Percentiles rank a stretch among this genome's conserved stretches.
These are phyloP conservation scores for Purshia tridentata DNA, from an alignment of 306 rosid species.

Conservation along the genomic window DNA sequence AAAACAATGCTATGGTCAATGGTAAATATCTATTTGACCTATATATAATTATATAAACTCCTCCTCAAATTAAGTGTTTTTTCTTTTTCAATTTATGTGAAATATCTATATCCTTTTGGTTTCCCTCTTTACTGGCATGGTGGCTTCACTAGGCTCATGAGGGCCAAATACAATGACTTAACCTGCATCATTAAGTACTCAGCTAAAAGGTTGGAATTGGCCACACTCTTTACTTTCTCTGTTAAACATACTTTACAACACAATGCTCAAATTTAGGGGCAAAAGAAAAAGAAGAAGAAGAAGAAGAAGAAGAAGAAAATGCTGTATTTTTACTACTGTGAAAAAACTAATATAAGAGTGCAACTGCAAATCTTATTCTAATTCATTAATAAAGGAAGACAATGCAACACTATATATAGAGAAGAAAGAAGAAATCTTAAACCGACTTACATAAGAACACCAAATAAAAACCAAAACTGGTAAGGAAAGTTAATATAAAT, in stretches of 20 bases:
- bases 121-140: background rate
- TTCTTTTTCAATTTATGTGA: background rate
- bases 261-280: background rate
- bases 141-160: background rate
- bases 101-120: background rate
- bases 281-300: background rate
- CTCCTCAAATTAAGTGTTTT: background rate
- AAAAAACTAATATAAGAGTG: too few relatives aligned
- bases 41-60: background rate
- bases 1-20: conserved; percentile 30
- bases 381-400: too few relatives aligned
- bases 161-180: background rate
- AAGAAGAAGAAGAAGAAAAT: background rate
- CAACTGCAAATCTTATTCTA: too few relatives aligned
- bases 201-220: background rate
- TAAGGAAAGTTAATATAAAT: too few relatives aligned
- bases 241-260: background rate
- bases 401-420: too few relatives aligned
- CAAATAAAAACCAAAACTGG: too few relatives aligned
- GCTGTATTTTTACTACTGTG: background rate
- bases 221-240: background rate
- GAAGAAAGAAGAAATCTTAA: too few relatives aligned
- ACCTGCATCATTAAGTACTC: background rate
- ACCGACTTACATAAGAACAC: too few relatives aligned
- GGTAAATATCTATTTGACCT: conserved; percentile 46